Percentiles rank a stretch among this genome's conserved stretches.
These are phyloP conservation scores for Abelmoschus esculentus DNA, from an alignment of 345 rosid species.

Conservation along the genomic window DNA sequence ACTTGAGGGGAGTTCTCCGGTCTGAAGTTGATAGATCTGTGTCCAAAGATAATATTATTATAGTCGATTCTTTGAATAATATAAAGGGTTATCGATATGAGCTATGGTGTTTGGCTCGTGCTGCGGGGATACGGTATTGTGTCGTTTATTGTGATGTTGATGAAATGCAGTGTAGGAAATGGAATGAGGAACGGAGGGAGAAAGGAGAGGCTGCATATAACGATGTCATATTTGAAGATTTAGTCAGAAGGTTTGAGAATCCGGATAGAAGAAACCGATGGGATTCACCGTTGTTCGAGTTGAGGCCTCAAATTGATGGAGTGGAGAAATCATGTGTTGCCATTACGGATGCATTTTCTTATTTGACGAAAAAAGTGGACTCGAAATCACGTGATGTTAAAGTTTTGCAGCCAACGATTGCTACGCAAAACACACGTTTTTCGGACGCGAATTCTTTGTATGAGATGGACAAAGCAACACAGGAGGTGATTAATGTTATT, in stretches of 20 bases:
- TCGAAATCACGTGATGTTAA: constrained; percentile 65
- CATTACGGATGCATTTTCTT: constrained; percentile 62
- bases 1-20: constrained; percentile 80
- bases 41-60: constrained; percentile 69
- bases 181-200: constrained; percentile 69
- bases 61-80: constrained; percentile 87
- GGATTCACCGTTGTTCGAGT: constrained; percentile 92
- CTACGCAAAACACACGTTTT: constrained; percentile 59
- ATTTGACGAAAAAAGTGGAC: constrained; percentile 70
- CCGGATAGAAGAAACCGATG: constrained; percentile 88
- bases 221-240: constrained; percentile 65
- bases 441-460: constrained; percentile 82
- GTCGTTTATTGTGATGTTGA: constrained; percentile 65
- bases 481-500: constrained; percentile 60
- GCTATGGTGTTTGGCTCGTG: constrained; percentile 95
- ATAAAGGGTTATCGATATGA: constrained; percentile 95
- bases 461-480: constrained; percentile 82
- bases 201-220: constrained; percentile 56
- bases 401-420: constrained; percentile 88
- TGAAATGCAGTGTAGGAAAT: constrained; percentile 53
- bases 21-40: constrained; percentile 97
- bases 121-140: constrained; percentile 78
- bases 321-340: constrained; percentile 54
- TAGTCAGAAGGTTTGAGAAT: constrained; percentile 79
- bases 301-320: constrained; percentile 49